phyloP scores from a whole-genome alignment of 805 yeast genomes.

The Nakazawaea molendinolei region DNA sequence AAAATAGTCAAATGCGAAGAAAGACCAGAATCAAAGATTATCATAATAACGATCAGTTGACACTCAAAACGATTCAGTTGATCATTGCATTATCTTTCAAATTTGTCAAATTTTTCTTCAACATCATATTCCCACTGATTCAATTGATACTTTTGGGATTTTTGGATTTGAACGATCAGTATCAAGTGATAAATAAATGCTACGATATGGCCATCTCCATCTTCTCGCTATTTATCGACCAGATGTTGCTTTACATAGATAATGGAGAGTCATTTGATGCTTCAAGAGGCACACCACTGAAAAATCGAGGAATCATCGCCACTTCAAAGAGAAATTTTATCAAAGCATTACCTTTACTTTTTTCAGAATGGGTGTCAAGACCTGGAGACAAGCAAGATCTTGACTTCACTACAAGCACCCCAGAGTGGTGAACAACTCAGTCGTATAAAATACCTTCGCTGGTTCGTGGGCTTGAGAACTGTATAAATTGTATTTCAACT shows the following conservation, averaged over 20 bases:
- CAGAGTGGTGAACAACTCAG: too few species aligned
- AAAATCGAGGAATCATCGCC: too few species aligned
- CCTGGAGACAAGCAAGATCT: too few species aligned
- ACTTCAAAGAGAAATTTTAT: too few species aligned
- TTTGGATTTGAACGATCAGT: slow-evolving; percentile 3
- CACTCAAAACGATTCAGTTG: slow-evolving; percentile 4
- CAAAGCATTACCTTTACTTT: too few species aligned
- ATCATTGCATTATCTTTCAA: background rate
- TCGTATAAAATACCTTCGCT: too few species aligned
- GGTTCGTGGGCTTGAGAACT: too few species aligned
- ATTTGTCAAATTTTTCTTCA: slow-evolving; percentile 1
- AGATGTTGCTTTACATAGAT: slow-evolving; percentile 3
- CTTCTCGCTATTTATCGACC: slow-evolving; percentile 4
- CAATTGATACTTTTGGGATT: slow-evolving; percentile 5
- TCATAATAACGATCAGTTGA: background rate
- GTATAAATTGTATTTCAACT: too few species aligned
- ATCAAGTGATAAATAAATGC: slow-evolving; percentile 1
- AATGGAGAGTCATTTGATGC: slow-evolving; percentile 2
- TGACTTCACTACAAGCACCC: too few species aligned
- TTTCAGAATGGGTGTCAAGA: too few species aligned
- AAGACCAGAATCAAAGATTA: background rate
- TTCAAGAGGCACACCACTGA: background rate
- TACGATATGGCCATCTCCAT: background rate
- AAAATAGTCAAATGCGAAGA: too few species aligned
- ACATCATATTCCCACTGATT: slow-evolving; percentile 1